Evolutionary conservation across 2,329 filamentous ascomycete genomes (phyloP).

Genomic region (Aspergillus pseudonomiae): DNA sequence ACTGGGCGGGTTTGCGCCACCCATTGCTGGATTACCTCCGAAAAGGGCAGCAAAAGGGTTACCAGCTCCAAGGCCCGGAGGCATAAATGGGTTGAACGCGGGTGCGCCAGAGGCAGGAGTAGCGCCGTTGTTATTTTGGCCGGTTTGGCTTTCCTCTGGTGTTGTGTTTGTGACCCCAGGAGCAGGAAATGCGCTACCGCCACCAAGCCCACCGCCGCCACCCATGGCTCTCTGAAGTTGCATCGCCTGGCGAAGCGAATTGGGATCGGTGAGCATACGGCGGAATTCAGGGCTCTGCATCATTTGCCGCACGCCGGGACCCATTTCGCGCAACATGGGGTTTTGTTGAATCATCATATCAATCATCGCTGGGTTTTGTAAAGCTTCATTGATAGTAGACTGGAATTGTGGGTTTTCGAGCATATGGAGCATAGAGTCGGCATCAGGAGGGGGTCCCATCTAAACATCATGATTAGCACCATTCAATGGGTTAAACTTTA

Average conservation of each 20-base stretch:
- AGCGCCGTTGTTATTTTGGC: conserved; percentile 41
- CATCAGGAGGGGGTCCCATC: conserved; percentile 87
- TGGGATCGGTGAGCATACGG: conserved; percentile 89
- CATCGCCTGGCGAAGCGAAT: conserved; percentile 78
- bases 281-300: conserved; percentile 87
- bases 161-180: conserved; percentile 91
- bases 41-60: conserved; percentile 68
- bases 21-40: conserved; percentile 37
- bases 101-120: conserved; percentile 46
- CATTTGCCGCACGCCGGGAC: conserved; percentile 77
- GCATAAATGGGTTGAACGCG: conserved; percentile 39
- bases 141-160: conserved; percentile 51
- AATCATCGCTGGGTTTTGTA: conserved; percentile 92
- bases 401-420: conserved; percentile 86
- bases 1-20: conserved; percentile 32
- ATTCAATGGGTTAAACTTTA: background rate
- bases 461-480: conserved; percentile 40
- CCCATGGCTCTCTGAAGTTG: conserved; percentile 73
- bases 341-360: conserved; percentile 94
- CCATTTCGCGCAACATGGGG: conserved; percentile 73
- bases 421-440: conserved; percentile 81
- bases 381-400: conserved; percentile 87
- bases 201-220: conserved; percentile 54
- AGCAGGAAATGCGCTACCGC: conserved; percentile 72
- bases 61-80: conserved; percentile 29